Evolutionary conservation across 2,329 filamentous ascomycete species (phyloP).

Genomic region (Diaporthe caulivora): DNA sequence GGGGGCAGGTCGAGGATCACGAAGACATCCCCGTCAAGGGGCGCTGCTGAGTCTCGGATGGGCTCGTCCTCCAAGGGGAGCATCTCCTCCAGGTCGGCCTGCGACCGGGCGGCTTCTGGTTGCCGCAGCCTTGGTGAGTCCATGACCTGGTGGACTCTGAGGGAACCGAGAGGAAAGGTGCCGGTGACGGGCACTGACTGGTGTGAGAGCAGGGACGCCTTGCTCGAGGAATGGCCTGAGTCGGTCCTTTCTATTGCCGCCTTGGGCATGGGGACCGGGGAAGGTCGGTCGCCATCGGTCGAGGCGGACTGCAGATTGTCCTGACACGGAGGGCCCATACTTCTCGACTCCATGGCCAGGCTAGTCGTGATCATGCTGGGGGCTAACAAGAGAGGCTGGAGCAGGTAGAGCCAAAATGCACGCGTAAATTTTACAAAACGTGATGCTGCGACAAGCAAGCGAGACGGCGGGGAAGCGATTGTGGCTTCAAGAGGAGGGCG

Average conservation of each 20-base stretch:
- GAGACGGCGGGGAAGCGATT: constrained; percentile 3
- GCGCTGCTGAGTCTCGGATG: background rate
- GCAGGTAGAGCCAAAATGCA: background rate
- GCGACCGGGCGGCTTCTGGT: constrained; percentile 6
- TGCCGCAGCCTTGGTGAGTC: constrained; percentile 43
- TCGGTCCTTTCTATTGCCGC: constrained; percentile 51
- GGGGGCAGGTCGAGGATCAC: constrained; percentile 65
- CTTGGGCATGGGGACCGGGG: constrained; percentile 2
- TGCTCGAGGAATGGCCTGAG: constrained; percentile 47
- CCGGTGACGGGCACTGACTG: constrained; percentile 55
- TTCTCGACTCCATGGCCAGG: constrained; percentile 28
- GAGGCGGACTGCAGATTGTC: constrained; percentile 22
- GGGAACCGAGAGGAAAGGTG: constrained; percentile 56
- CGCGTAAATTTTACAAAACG: background rate
- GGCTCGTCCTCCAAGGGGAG: constrained; percentile 28
- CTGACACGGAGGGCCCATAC: constrained; percentile 25
- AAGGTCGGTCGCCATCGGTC: constrained; percentile 1
- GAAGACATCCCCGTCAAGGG: constrained; percentile 60
- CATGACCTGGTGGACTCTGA: constrained; percentile 54
- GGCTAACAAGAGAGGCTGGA: background rate
- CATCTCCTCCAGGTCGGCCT: constrained; percentile 32
- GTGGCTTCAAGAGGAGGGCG: background rate
- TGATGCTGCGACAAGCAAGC: background rate
- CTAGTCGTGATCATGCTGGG: background rate
- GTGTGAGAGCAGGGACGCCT: constrained; percentile 47